phyloP scores from a whole-genome alignment of 169 alveolate species.

The Miamiensis avidus region DNA sequence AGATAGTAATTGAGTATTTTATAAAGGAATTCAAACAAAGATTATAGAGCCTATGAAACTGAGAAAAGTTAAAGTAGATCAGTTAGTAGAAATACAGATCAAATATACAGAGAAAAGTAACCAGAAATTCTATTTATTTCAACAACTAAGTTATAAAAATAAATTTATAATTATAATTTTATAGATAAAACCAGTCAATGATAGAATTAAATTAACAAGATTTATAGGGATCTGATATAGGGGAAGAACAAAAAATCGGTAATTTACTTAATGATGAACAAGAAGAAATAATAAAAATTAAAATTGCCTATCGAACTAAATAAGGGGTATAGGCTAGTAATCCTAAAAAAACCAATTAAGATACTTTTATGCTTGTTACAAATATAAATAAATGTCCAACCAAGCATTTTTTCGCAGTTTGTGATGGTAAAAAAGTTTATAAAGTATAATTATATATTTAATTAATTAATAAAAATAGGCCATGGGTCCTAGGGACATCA shows the following conservation, averaged over 20 bases:
- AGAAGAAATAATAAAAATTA: not conserved
- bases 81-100: no score
- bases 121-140: no score
- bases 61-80: no score
- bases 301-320: not conserved
- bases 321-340: slow-evolving; percentile 20
- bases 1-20: no score
- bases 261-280: not conserved
- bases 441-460: no score
- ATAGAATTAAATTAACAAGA: not conserved
- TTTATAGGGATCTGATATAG: not conserved
- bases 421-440: slow-evolving; percentile 46
- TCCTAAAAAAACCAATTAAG: slow-evolving; percentile 18
- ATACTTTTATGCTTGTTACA: not conserved
- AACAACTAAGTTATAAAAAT: not conserved
- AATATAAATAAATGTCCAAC: not conserved
- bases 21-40: no score
- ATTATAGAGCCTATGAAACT: no score
- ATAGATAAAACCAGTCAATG: not conserved
- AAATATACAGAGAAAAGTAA: no score
- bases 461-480: no score
- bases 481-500: slow-evolving; percentile 61
- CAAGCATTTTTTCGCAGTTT: slow-evolving; percentile 33
- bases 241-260: not conserved
- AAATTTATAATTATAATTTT: not conserved